phyloP scores from a whole-genome alignment of 345 rosid genomes.

The Lagerstroemia speciosa region DNA sequence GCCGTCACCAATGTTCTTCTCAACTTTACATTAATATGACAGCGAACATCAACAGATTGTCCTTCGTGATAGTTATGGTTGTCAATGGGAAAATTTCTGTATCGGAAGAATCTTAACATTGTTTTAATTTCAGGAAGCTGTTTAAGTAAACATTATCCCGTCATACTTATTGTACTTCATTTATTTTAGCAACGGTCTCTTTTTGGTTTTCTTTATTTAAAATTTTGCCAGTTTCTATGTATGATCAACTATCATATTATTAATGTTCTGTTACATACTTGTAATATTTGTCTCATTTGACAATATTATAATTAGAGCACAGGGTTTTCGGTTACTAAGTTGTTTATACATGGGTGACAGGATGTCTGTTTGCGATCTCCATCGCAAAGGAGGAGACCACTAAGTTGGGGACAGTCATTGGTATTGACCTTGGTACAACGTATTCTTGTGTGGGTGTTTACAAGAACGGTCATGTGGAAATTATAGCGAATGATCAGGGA shows the following conservation, averaged over 20 bases:
- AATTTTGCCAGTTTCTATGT: too few species aligned
- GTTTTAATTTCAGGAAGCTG: neutral
- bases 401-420: constrained; percentile 86
- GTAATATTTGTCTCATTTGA: neutral
- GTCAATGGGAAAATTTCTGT: neutral
- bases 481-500: constrained; percentile 97
- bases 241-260: too few species aligned
- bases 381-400: constrained; percentile 60
- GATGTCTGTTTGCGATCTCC: constrained; percentile 51
- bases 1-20: too few species aligned
- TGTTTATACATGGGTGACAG: constrained; percentile 18
- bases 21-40: neutral
- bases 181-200: too few species aligned
- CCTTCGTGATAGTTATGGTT: neutral
- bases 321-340: neutral
- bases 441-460: constrained; percentile 98
- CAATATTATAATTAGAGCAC: neutral
- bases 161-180: too few species aligned
- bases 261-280: too few species aligned
- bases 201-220: too few species aligned
- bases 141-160: neutral
- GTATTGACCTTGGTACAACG: constrained; percentile 93
- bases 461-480: constrained; percentile 93
- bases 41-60: too few species aligned
- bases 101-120: neutral